Conservation (phyloP, 2,329 filamentous ascomycete species). For the Bipolaris gigantea region DNA sequence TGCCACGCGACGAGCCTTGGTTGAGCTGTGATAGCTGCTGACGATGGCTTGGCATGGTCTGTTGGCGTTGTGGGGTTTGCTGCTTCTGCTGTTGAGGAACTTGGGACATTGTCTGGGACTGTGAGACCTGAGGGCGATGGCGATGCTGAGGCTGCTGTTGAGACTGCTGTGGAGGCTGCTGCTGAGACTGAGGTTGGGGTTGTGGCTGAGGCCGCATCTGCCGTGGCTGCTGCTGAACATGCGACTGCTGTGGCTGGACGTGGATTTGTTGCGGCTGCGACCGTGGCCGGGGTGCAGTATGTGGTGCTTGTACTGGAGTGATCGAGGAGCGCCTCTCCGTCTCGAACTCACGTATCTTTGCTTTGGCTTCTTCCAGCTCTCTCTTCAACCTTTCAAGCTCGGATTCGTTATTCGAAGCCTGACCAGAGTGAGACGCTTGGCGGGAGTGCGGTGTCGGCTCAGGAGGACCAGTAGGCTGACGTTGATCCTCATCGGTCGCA, state of each 20-base stretch:
- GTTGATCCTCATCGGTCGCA: slow-evolving; percentile 21
- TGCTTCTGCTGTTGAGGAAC: slow-evolving; percentile 19
- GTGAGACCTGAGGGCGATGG: slow-evolving; percentile 14
- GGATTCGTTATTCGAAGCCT: slow-evolving; percentile 25
- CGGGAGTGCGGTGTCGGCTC: slow-evolving; percentile 20
- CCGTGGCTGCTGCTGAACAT: slow-evolving; percentile 9
- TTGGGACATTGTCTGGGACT: slow-evolving; percentile 14
- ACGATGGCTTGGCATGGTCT: slow-evolving; percentile 18
- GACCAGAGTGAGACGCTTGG: slow-evolving; percentile 19
- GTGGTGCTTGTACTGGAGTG: slow-evolving; percentile 33
- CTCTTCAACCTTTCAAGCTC: slow-evolving; percentile 42
- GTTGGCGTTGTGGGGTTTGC: slow-evolving; percentile 13
- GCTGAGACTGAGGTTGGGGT: slow-evolving; percentile 10
- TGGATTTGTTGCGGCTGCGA: slow-evolving; percentile 14
- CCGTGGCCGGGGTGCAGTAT: slow-evolving; percentile 20
- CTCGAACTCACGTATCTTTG: slow-evolving; percentile 39
- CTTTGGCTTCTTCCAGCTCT: slow-evolving; percentile 43
- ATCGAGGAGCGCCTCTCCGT: slow-evolving; percentile 35
- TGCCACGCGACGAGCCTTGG: slow-evolving; percentile 11
- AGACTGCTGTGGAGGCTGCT: slow-evolving; percentile 15
- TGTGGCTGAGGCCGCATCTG: slow-evolving; percentile 6
- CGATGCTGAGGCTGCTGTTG: slow-evolving; percentile 6
- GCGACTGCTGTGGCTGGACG: slow-evolving; percentile 17
- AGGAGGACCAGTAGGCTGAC: slow-evolving; percentile 12
- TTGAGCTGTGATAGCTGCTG: slow-evolving; percentile 32